Conservation (phyloP, 2,329 filamentous ascomycete species). For the Penicillium sp. region DNA sequence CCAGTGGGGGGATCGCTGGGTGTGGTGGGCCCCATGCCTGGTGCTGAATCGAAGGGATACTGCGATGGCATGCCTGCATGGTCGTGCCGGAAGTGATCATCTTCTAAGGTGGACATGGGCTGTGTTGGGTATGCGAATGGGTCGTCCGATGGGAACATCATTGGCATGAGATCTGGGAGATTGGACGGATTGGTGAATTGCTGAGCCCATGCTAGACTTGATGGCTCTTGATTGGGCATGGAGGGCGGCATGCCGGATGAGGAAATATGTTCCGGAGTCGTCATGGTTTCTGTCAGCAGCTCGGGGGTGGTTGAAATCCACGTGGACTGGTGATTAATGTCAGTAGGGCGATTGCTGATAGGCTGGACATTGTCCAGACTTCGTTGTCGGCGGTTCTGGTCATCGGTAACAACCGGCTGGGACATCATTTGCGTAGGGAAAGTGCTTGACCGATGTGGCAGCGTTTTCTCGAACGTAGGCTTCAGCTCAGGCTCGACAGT, state of each 20-base stretch:
- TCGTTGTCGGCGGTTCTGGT: slow-evolving; percentile 25
- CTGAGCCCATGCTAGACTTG: slow-evolving; percentile 32
- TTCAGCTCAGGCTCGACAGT: slow-evolving; percentile 15
- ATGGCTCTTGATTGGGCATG: slow-evolving; percentile 24
- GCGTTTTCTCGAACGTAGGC: slow-evolving; percentile 19
- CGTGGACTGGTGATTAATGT: slow-evolving; percentile 21
- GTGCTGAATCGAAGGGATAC: slow-evolving; percentile 25
- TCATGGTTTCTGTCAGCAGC: slow-evolving; percentile 29
- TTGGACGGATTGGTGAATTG: slow-evolving; percentile 33
- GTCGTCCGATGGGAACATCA: slow-evolving; percentile 52
- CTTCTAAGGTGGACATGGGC: slow-evolving; percentile 48
- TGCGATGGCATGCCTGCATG: slow-evolving; percentile 15
- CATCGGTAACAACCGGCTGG: slow-evolving; percentile 25
- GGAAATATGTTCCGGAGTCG: slow-evolving; percentile 29
- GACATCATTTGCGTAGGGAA: slow-evolving; percentile 37
- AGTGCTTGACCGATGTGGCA: slow-evolving; percentile 40
- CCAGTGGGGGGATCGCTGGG: slow-evolving; percentile 16
- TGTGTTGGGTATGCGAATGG: slow-evolving; percentile 52
- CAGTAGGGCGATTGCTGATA: slow-evolving; percentile 18
- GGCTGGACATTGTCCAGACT: slow-evolving; percentile 32
- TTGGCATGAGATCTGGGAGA: slow-evolving; percentile 49
- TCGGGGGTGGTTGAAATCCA: slow-evolving; percentile 30
- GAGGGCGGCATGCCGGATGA: slow-evolving; percentile 20
- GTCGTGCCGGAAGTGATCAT: slow-evolving; percentile 41
- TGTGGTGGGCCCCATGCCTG: slow-evolving; percentile 17